Conservation (phyloP, 1,139 yeast species). For the Nakaseomyces nivariensis region DNA sequence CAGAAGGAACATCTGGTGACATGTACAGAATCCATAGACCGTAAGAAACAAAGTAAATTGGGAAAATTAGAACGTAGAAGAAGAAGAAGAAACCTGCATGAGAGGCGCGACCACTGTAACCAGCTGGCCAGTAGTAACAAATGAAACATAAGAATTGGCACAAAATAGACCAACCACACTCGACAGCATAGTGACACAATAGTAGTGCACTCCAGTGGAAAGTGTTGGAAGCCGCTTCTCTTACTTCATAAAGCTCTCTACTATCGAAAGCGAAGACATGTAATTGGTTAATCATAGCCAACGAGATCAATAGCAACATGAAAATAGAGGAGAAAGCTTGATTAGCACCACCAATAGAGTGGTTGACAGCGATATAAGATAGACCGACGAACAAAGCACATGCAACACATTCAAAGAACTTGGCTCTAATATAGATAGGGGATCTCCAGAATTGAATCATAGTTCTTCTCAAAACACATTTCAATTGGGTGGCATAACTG, state of each 20-base stretch:
- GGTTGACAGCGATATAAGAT: slow-evolving; percentile 36
- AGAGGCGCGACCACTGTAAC: slow-evolving; percentile 32
- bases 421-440: slow-evolving; percentile 40
- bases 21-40: slow-evolving; percentile 41
- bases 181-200: slow-evolving; percentile 34
- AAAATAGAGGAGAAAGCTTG: slow-evolving; percentile 46
- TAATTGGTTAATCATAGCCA: slow-evolving; percentile 49
- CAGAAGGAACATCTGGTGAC: slow-evolving; percentile 43
- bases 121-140: slow-evolving; percentile 37
- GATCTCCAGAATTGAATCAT: slow-evolving; percentile 41
- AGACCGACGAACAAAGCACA: slow-evolving; percentile 45
- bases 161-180: slow-evolving; percentile 38
- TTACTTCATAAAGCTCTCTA: slow-evolving; percentile 49
- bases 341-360: slow-evolving; percentile 38
- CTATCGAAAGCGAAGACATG: slow-evolving; percentile 38
- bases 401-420: slow-evolving; percentile 38
- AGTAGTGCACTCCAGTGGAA: slow-evolving; percentile 47
- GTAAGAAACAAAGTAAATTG: slow-evolving; percentile 37
- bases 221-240: slow-evolving; percentile 54
- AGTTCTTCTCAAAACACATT: slow-evolving; percentile 35
- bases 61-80: slow-evolving; percentile 36
- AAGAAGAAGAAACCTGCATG: slow-evolving; percentile 38
- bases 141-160: slow-evolving; percentile 34
- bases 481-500: slow-evolving; percentile 33
- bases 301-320: slow-evolving; percentile 44